A percentile compares a stretch with the other conserved stretches of the same genome.
These are phyloP conservation scores for Penicillium waksmanii DNA, from an alignment of 495 filamentous ascomycete genomes.

Conservation along the genomic window DNA sequence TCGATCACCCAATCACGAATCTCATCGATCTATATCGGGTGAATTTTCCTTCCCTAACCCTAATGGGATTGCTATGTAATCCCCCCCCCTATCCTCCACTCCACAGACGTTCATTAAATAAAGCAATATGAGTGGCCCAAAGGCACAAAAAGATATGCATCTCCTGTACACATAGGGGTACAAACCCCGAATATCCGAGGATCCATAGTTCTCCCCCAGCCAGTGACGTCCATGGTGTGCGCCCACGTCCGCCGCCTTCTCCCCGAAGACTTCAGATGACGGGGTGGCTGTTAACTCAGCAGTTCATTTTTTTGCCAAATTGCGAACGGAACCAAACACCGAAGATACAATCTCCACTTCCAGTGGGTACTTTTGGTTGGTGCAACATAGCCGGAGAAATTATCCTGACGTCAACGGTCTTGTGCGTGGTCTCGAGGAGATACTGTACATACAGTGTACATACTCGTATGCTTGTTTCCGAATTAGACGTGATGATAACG, in stretches of 20 bases:
- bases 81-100: no score
- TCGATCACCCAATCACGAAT: neutral
- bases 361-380: neutral
- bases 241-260: neutral
- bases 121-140: neutral
- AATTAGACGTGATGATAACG: neutral
- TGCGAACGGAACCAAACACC: neutral
- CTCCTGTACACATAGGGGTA: no score
- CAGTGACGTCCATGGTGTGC: neutral
- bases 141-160: neutral
- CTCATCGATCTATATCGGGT: neutral
- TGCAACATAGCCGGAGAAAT: neutral
- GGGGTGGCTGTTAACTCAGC: neutral
- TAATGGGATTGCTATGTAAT: neutral
- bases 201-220: neutral
- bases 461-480: neutral
- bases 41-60: neutral
- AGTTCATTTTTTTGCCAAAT: neutral
- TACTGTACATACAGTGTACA: no score
- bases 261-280: neutral
- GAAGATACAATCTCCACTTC: neutral
- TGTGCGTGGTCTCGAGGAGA: neutral
- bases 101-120: no score
- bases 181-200: neutral
- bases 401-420: slow-evolving; percentile 6